Percentiles rank a stretch among this genome's conserved stretches.
Evolutionary conservation across 139 green algal species (phyloP).

Genomic region (Coelastrella sp.): DNA sequence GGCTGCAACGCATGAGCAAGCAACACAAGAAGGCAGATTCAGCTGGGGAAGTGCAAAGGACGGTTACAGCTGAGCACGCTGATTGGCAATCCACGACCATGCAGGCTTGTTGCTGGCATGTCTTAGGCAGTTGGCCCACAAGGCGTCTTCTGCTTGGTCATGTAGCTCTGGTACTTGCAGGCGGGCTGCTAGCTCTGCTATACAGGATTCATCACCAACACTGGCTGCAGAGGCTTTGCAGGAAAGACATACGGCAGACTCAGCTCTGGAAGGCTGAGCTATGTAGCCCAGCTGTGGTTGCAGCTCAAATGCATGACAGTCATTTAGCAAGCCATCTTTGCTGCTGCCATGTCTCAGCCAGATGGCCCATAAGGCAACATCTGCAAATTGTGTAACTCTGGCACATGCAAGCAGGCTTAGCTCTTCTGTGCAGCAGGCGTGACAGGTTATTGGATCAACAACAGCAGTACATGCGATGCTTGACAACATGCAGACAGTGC

Average conservation of each 20-base stretch:
- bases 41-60: too few species aligned
- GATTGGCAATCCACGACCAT: too few species aligned
- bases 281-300: not conserved
- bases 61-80: too few species aligned
- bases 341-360: not conserved
- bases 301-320: too few species aligned
- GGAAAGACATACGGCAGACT: not conserved
- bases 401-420: slow-evolving; percentile 52
- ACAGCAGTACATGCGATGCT: too few species aligned
- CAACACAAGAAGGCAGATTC: not conserved
- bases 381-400: slow-evolving; percentile 47
- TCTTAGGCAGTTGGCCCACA: slow-evolving; percentile 56
- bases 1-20: slow-evolving; percentile 23
- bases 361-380: slow-evolving; percentile 63
- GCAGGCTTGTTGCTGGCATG: not conserved
- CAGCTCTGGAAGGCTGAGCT: too few species aligned
- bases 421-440: slow-evolving; percentile 42
- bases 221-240: slow-evolving; percentile 40
- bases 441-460: not conserved
- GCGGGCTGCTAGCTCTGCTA: slow-evolving; percentile 54
- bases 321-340: too few species aligned
- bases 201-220: slow-evolving; percentile 53
- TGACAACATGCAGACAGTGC: too few species aligned
- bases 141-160: slow-evolving; percentile 54
- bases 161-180: slow-evolving; percentile 53